Percentiles rank a stretch among this genome's conserved stretches.
These are phyloP conservation scores for Lipomyces lipofer DNA, from an alignment of 805 yeast genomes.

Conservation along the genomic window DNA sequence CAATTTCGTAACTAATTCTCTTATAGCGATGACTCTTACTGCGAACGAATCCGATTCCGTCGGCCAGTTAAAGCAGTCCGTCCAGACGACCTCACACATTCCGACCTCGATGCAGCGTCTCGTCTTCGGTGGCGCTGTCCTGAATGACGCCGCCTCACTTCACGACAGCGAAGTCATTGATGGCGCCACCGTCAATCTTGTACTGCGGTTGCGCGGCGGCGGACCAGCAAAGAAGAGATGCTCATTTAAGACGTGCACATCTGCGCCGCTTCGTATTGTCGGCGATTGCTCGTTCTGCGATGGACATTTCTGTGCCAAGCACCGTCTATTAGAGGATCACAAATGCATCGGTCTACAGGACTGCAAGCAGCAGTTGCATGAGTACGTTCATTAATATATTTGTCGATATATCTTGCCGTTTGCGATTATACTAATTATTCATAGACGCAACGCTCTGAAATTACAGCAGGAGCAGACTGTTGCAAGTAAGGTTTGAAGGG, in stretches of 20 bases:
- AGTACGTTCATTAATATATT: conserved; percentile 34
- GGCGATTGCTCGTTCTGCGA: conserved; percentile 85
- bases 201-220: conserved; percentile 89
- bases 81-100: conserved; percentile 17
- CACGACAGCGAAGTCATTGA: conserved; percentile 87
- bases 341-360: conserved; percentile 71
- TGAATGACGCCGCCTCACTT: conserved; percentile 81
- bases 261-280: conserved; percentile 62
- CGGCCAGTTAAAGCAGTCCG: conserved; percentile 16
- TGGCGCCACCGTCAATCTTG: conserved; percentile 82
- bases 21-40: conserved; percentile 16
- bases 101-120: conserved; percentile 29
- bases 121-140: conserved; percentile 85
- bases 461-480: conserved; percentile 84
- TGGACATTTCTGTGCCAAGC: conserved; percentile 84
- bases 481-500: conserved; percentile 57
- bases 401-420: background rate
- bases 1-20: background rate
- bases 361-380: conserved; percentile 82
- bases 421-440: background rate
- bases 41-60: conserved; percentile 20
- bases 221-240: conserved; percentile 55
- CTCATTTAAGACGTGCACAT: conserved; percentile 57
- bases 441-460: conserved; percentile 71
- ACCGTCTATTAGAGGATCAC: conserved; percentile 83